Evolutionary conservation across 805 yeast genomes (phyloP).

Genomic region (Saccharomycopsis sp.): DNA sequence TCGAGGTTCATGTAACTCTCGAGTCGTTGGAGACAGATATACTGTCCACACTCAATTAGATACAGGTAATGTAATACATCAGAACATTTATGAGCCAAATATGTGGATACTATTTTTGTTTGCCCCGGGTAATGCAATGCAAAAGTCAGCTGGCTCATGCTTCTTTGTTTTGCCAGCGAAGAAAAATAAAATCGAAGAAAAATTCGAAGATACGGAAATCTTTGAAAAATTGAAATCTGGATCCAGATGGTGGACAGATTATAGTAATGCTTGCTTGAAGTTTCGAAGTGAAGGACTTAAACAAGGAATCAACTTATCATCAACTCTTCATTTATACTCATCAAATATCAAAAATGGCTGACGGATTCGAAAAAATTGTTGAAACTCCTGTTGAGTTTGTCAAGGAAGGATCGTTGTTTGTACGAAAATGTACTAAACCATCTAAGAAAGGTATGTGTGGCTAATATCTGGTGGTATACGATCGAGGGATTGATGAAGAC

Average conservation of each 20-base stretch:
- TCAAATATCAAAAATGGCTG: constrained; percentile 36
- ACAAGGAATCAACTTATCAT: too few species aligned
- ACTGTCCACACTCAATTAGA: too few species aligned
- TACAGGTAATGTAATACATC: too few species aligned
- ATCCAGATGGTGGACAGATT: background rate
- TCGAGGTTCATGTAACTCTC: too few species aligned
- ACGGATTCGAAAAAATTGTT: constrained; percentile 66
- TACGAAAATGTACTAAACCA: constrained; percentile 91
- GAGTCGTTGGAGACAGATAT: too few species aligned
- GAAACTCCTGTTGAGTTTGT: constrained; percentile 88
- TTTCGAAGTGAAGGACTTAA: too few species aligned
- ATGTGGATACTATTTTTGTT: too few species aligned
- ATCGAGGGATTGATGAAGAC: background rate
- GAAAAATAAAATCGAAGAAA: background rate
- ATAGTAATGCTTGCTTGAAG: too few species aligned
- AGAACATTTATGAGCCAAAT: too few species aligned
- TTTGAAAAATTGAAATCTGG: background rate
- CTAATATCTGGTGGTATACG: background rate
- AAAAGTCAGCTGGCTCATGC: background rate
- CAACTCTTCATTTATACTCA: background rate
- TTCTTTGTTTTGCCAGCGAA: background rate
- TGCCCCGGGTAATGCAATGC: background rate
- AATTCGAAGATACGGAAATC: background rate
- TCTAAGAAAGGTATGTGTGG: constrained; percentile 57
- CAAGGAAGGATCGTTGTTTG: constrained; percentile 84